Evolutionary conservation across 768 basidiomycete genomes (phyloP), one percentile per base, ranked within the genome.

Genomic region (Mycena galopus): DNA sequence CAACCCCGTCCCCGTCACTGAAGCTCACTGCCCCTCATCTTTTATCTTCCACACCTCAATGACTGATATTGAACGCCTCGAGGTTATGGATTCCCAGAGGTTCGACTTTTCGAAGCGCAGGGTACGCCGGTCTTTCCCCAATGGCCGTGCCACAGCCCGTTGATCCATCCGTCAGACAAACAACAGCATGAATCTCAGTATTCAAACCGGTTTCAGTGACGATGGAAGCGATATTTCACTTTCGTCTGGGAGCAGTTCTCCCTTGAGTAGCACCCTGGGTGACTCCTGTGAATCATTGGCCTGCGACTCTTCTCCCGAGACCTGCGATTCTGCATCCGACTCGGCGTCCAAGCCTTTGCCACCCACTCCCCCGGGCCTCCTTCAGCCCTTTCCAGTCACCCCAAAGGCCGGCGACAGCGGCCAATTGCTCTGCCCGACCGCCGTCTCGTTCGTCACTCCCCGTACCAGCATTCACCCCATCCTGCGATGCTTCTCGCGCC

Each of bases 401-500:
- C 61, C 73, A 27, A 61, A 69, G 65, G 73, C 63, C 23, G 60
- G 55, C 25, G 27, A 25, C 53, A 29, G 51, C 39, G 50, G 56
- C 7, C 32, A 53, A 37, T 29, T 44, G 27, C 30, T 69, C 10
- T 21, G 23, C 12, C 72, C 67, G 44, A 76, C 78, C 7, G 79
- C 80, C 30, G 78, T 76, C 2, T 75, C 81, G 69, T 77, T 78
- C 72, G 73, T 77, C 55, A 77, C 83, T 37, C 82, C 81, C 42
- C 84, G 84, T 67, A 84, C 81, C 56, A 80, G 82, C 76, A 79
- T 86, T 64, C 82, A 81, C 14, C 55, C 81, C 21, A 50, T 77
- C 44, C 37, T 44, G 44, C 33, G 37, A 10, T 73, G 77, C 64
- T 78, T 84, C 65, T 77, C 84, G 32, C 76, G 80, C 21, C 78